phyloP scores from a whole-genome alignment of 148 eudicot species.

The Camellia sinensis region DNA sequence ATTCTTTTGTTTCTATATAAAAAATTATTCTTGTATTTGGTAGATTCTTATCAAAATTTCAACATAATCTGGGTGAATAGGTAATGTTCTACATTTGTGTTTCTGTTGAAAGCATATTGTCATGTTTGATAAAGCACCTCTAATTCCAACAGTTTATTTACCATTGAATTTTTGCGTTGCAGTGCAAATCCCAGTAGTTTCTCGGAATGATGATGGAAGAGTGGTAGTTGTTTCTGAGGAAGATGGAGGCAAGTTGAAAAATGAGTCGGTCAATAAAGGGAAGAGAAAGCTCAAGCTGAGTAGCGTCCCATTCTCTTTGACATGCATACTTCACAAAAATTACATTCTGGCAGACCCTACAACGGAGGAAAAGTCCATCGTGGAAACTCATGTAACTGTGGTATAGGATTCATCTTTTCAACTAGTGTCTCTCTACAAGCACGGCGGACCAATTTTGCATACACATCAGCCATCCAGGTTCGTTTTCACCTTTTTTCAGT shows the following conservation, averaged over 20 bases:
- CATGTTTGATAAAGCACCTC: not conserved
- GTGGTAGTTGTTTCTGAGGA: constrained; percentile 63
- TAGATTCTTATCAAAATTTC: not conserved
- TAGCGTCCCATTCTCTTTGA: constrained; percentile 58
- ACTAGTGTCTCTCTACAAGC: constrained; percentile 80
- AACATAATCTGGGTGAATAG: not conserved
- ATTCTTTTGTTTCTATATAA: not conserved
- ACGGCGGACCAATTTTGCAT: constrained; percentile 77
- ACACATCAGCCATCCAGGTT: constrained; percentile 55
- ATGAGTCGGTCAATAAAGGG: constrained; percentile 72
- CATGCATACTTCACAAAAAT: constrained; percentile 82
- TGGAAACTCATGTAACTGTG: constrained; percentile 77
- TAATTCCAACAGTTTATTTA: not conserved
- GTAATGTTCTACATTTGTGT: not conserved
- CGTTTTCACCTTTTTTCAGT: constrained; percentile 15
- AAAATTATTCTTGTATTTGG: not conserved
- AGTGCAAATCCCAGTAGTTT: constrained; percentile 87
- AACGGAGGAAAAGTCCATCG: constrained; percentile 80
- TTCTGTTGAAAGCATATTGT: not conserved
- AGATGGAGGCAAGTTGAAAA: constrained; percentile 44
- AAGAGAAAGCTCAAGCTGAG: constrained; percentile 69
- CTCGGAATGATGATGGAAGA: constrained; percentile 84
- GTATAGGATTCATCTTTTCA: constrained; percentile 65
- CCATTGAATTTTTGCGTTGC: constrained; percentile 23
- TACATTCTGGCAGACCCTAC: constrained; percentile 88